These are phyloP conservation scores for Diaporthe amygdali DNA, from an alignment of 2,329 filamentous ascomycete genomes.

Conservation along the genomic window DNA sequence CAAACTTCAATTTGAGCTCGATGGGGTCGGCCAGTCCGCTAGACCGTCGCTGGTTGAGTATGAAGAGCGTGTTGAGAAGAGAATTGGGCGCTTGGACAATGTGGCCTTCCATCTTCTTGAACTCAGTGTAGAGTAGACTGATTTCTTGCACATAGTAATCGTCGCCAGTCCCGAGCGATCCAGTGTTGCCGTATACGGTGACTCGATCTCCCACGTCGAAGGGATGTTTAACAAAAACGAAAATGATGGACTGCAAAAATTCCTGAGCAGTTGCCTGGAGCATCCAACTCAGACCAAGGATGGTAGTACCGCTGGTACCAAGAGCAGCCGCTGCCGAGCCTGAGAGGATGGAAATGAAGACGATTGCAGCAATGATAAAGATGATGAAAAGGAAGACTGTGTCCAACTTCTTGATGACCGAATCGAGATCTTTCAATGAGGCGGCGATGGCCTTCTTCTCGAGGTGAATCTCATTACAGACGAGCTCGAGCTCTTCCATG, in stretches of 20 bases:
- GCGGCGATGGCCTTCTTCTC: constrained; percentile 96
- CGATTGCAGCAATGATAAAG: constrained; percentile 77
- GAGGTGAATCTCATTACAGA: constrained; percentile 91
- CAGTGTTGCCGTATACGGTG: constrained; percentile 88
- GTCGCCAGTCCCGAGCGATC: constrained; percentile 77
- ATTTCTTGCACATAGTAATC: constrained; percentile 98
- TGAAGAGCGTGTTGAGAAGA: constrained; percentile 89
- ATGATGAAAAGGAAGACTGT: constrained; percentile 90
- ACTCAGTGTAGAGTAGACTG: constrained; percentile 90
- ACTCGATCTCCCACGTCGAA: constrained; percentile 96
- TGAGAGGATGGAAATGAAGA: constrained; percentile 89
- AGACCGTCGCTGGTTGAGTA: constrained; percentile 91
- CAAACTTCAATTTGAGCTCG: constrained; percentile 84
- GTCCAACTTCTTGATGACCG: constrained; percentile 88
- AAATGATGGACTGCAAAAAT: constrained; percentile 91
- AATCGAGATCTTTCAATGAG: constrained; percentile 92
- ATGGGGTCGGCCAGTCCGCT: constrained; percentile 87
- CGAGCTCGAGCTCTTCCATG: constrained; percentile 91
- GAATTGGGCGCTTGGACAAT: constrained; percentile 96
- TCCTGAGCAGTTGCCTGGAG: constrained; percentile 93
- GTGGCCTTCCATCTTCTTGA: constrained; percentile 98
- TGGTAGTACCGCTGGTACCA: constrained; percentile 84
- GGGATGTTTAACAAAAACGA: constrained; percentile 96
- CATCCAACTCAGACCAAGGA: constrained; percentile 92
- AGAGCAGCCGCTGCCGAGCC: constrained; percentile 88